phyloP scores from a whole-genome alignment of 805 yeast genomes.

The Saccharomycopsis microspora region DNA sequence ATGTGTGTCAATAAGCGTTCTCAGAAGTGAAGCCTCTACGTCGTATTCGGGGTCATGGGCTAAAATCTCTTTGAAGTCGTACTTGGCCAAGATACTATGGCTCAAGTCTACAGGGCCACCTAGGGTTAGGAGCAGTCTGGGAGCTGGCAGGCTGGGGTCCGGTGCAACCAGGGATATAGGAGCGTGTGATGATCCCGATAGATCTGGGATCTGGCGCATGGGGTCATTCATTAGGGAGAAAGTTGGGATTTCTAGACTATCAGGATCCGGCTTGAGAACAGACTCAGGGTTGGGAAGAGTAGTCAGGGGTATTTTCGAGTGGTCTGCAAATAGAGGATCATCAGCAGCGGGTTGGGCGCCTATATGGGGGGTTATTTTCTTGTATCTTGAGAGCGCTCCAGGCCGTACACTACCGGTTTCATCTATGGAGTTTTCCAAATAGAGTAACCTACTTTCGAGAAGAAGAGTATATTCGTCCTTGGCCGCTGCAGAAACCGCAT shows the following conservation, averaged over 20 bases:
- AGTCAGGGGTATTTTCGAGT: too few relatives aligned
- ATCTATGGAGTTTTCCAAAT: conserved; percentile 37
- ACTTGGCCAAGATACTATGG: conserved; percentile 33
- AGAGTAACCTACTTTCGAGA: conserved; percentile 43
- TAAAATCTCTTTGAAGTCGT: conserved; percentile 35
- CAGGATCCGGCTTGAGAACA: neutral
- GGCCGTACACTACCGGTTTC: conserved; percentile 15
- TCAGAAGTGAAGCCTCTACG: conserved; percentile 36
- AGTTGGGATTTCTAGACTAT: conserved; percentile 14
- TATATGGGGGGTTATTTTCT: conserved; percentile 25
- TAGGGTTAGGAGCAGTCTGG: neutral
- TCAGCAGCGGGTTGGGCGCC: neutral
- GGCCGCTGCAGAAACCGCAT: conserved; percentile 31
- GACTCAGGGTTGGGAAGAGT: too few relatives aligned
- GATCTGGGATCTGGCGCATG: conserved; percentile 14
- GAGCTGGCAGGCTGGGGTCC: neutral
- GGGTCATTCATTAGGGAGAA: conserved; percentile 17
- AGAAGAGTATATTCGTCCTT: conserved; percentile 49
- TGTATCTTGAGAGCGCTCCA: conserved; percentile 22
- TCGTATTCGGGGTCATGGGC: conserved; percentile 39
- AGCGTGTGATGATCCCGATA: too few relatives aligned
- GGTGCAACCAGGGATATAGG: neutral
- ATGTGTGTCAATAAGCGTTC: conserved; percentile 42
- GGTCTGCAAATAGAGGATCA: too few relatives aligned
- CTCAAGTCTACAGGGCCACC: conserved; percentile 25